Base-by-base conservation (phyloP, 2,329 filamentous ascomycete species). In the Truncatella angustata region DNA sequence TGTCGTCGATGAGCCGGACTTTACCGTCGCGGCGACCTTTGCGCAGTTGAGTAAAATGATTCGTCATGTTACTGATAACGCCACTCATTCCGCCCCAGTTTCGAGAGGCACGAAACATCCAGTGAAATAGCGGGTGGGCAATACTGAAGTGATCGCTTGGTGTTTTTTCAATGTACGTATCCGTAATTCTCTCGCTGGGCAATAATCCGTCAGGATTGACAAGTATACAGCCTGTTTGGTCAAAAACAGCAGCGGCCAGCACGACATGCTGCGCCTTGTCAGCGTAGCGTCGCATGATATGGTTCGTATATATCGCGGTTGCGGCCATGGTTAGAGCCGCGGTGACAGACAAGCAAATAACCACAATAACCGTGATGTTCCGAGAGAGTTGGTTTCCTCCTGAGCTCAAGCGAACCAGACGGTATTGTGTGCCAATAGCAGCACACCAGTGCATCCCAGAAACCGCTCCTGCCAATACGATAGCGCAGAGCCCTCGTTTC, bases 361-460 rank as follows among this genome's bases (percentile, higher is more conserved):
- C 88, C 26, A 93, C 81, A 49, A 91, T 85, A 11, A 91, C 80
- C 20, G 87, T 90, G 4, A 81, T 79, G 50, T 84, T 84, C 46
- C 85, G 76, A 7, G 82, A 80, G 24, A 81, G 67, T 44, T 74
- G 66, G 44, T 71, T 71, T 37, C 63, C 66, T 12, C 65, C 59
- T 28, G 72, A 58, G 45, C 74, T 72, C 48, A 78, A 66, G 40
- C 75, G 65, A 57, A 78, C 68, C 48, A 90, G 68, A 39, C 76
- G 77, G 66, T 92, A 94, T 7, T 69, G 66, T 3, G 89, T 94
- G 14, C 88, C 88, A 10, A 82, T 78, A 3, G 86, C 80, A 28
- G 87, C 90, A 51, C 87, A 87, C 87, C 90, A 95, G 70, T 95
- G 90, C 90, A 95, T 94, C 1, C 88, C 89, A 9, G 86, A 91